Percentiles rank a stretch among this genome's conserved stretches.
These are phyloP conservation scores for Aspergillus conjunctus DNA, from an alignment of 495 filamentous ascomycete species.

Conservation along the genomic window DNA sequence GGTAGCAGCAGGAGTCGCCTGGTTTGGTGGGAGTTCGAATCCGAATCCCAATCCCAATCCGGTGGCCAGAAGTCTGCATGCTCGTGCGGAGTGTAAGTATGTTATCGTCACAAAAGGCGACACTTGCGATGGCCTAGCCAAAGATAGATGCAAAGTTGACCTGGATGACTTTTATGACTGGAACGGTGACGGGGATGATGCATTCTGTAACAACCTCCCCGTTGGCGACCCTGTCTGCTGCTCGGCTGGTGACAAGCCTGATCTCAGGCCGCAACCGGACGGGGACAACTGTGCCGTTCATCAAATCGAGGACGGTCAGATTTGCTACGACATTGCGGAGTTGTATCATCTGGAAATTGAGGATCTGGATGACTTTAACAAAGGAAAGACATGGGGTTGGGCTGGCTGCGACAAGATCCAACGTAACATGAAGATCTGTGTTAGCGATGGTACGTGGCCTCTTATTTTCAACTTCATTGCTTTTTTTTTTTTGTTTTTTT, in stretches of 20 bases:
- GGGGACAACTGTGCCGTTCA: conserved; percentile 46
- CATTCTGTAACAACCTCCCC: conserved; percentile 37
- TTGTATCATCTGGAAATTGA: conserved; percentile 3
- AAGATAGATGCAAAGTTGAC: background rate
- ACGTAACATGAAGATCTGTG: conserved; percentile 39
- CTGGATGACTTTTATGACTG: conserved; percentile 38
- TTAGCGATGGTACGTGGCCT: conserved; percentile 40
- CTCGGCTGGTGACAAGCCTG: conserved; percentile 40
- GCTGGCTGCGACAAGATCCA: conserved; percentile 19
- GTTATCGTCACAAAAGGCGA: background rate
- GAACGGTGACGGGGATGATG: conserved; percentile 31
- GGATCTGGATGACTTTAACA: conserved; percentile 42
- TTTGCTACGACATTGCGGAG: conserved; percentile 15
- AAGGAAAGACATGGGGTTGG: conserved; percentile 32
- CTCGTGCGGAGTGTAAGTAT: background rate
- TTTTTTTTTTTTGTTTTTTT: too few relatives aligned
- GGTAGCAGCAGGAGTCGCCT: background rate
- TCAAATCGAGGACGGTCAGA: conserved; percentile 34
- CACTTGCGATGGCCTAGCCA: background rate
- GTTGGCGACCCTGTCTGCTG: conserved; percentile 51
- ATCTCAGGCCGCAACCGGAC: conserved; percentile 42
- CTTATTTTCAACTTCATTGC: too few relatives aligned
- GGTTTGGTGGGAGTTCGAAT: background rate
- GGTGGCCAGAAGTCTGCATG: background rate
- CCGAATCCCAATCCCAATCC: background rate